Conservation (phyloP, 495 filamentous ascomycete species). For the Aspergillus hancockii region DNA sequence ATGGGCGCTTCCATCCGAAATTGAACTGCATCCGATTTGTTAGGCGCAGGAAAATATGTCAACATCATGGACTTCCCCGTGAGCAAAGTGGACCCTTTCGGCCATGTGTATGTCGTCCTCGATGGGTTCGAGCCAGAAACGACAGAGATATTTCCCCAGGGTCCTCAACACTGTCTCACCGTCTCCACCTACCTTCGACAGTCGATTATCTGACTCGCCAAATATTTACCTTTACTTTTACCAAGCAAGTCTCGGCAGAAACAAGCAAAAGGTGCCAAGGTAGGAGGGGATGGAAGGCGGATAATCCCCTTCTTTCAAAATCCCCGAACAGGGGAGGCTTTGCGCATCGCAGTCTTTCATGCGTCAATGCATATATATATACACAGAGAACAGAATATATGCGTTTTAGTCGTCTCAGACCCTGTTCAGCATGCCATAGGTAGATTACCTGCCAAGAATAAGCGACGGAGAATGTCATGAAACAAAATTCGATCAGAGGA, state of each 20-base stretch:
- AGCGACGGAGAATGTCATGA: too few species aligned
- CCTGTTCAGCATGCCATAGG: too few species aligned
- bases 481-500: too few species aligned
- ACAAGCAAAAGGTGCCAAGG: not conserved
- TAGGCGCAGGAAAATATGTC: not conserved
- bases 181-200: not conserved
- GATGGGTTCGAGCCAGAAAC: not conserved
- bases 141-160: not conserved
- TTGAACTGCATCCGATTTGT: not conserved
- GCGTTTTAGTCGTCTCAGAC: too few species aligned
- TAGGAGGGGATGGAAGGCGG: not conserved
- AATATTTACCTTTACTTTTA: not conserved
- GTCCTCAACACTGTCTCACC: not conserved
- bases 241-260: slow-evolving; percentile 3
- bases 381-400: too few species aligned
- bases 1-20: not conserved
- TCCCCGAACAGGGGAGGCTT: too few species aligned
- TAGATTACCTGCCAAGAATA: too few species aligned
- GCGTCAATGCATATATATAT: too few species aligned
- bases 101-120: not conserved
- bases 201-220: not conserved
- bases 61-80: not conserved
- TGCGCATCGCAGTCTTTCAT: too few species aligned
- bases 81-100: not conserved
- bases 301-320: not conserved